Base-by-base conservation (phyloP, 2,329 filamentous ascomycete genomes). In the Aspergillus sp. region DNA sequence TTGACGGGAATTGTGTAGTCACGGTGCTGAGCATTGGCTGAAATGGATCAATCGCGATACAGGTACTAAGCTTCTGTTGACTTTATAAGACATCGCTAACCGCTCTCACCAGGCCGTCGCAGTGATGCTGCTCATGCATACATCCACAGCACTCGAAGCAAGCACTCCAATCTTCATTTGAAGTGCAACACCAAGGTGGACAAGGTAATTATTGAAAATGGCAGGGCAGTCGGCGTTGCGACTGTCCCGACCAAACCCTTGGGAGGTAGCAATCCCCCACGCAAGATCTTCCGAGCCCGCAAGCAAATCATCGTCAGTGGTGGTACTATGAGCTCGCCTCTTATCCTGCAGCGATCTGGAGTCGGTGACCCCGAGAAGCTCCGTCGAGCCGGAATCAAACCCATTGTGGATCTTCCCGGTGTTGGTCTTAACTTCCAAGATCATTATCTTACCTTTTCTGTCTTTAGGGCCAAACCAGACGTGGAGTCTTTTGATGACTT, bases 401-500 rank as follows among this genome's bases (percentile, higher is more conserved):
- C 82, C 28, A 70, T 85, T 8, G 78, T 88, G 44, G 78, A 88
- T 58, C 77, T 88, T 13, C 85, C 85, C 0, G 85, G 85, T 51
- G 85, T 88, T 19, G 85, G 85, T 46, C 74, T 83, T 40, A 88
- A 88, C 70, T 88, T 88, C 76, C 85, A 88, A 62, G 84, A 87
- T 61, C 84, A 87, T 59, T 86, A 86, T 61, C 72, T 88, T 33
- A 85, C 82, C 2, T 88, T 88, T 62, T 77, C 83, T 0, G 75
- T 79, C 2, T 89, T 78, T 64, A 77, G 86, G 9, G 85, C 85
- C 12, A 88, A 87, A 70, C 85, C 85, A 5, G 80, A 83, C 5
- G 81, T 81, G 0, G 87, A 91, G 60, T 85, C 81, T 8, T 91
- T 91, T 51, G 87, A 90, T 56, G 86, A 90, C 62, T 90, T 90